These are phyloP conservation scores for Russula sp. DNA, from an alignment of 768 basidiomycete genomes.

Conservation along the genomic window DNA sequence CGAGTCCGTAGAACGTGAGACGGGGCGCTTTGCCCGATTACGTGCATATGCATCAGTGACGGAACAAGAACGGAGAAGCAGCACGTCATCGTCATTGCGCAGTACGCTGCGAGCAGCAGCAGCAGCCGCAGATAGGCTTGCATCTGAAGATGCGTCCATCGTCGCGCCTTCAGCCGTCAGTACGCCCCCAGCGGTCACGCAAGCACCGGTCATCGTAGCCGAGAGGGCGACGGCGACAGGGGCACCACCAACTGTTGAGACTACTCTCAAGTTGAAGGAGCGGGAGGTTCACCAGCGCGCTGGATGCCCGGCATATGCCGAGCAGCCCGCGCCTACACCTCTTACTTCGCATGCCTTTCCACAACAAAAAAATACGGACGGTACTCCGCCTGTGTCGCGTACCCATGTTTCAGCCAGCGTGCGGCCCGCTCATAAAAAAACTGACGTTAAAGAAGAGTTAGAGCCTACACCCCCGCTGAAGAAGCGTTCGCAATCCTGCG, in stretches of 20 bases:
- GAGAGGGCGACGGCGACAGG: not conserved
- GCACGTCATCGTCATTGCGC: constrained; percentile 14
- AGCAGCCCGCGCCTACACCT: not conserved
- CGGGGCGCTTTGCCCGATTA: constrained; percentile 6
- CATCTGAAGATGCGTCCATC: constrained; percentile 2
- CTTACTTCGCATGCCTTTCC: not conserved
- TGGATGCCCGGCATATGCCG: not conserved
- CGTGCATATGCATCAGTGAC: constrained; percentile 1
- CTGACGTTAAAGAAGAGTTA: not conserved
- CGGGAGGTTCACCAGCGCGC: not conserved
- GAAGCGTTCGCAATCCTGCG: not conserved
- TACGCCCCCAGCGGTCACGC: not conserved
- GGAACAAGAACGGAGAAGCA: constrained; percentile 4
- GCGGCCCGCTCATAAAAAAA: not conserved
- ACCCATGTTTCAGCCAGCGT: not conserved
- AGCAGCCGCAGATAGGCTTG: constrained; percentile 9
- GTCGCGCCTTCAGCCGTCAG: not conserved
- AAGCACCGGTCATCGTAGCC: not conserved
- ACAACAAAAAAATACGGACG: not conserved
- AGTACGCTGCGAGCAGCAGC: constrained; percentile 14
- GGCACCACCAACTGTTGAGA: not conserved
- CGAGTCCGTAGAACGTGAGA: constrained; percentile 15
- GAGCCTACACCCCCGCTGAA: not conserved
- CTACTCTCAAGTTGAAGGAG: not conserved
- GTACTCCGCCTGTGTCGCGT: not conserved